phyloP scores from a whole-genome alignment of 2,329 filamentous ascomycete species.

The Rhinocladiella similis region DNA sequence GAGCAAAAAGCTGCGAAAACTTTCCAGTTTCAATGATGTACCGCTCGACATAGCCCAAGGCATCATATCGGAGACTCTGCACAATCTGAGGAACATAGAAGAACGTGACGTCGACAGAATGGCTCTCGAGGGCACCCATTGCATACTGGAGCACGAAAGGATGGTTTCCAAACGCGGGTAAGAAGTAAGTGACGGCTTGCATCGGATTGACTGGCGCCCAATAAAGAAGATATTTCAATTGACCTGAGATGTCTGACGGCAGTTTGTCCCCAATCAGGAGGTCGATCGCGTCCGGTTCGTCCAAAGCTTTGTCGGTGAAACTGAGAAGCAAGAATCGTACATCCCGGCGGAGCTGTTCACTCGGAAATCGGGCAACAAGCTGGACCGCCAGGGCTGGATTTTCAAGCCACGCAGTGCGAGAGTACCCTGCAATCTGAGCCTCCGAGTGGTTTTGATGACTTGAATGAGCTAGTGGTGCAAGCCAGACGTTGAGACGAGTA shows the following conservation, averaged over 20 bases:
- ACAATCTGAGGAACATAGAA: conserved; percentile 99
- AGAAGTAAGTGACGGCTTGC: conserved; percentile 88
- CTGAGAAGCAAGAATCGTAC: conserved; percentile 78
- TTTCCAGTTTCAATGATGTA: conserved; percentile 97
- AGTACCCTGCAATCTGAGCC: conserved; percentile 58
- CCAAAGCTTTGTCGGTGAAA: conserved; percentile 78
- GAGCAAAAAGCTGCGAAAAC: conserved; percentile 96
- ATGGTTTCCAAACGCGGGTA: conserved; percentile 87
- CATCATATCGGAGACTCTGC: conserved; percentile 89
- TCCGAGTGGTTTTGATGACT: conserved; percentile 13
- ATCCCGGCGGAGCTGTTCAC: conserved; percentile 69
- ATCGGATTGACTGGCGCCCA: conserved; percentile 93
- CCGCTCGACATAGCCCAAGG: conserved; percentile 87
- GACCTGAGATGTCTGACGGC: conserved; percentile 75
- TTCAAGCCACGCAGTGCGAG: conserved; percentile 84
- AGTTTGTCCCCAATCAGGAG: conserved; percentile 76
- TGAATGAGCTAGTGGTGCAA: conserved; percentile 70
- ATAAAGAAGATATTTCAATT: conserved; percentile 90
- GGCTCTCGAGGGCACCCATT: conserved; percentile 89
- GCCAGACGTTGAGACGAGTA: conserved; percentile 81
- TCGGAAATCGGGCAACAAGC: conserved; percentile 75
- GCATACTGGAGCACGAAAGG: conserved; percentile 95
- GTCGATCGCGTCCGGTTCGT: conserved; percentile 78
- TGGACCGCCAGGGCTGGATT: conserved; percentile 85
- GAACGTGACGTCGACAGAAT: conserved; percentile 95